phyloP scores from a whole-genome alignment of 2,329 filamentous ascomycete genomes.

The Beauveria pseudobassiana region DNA sequence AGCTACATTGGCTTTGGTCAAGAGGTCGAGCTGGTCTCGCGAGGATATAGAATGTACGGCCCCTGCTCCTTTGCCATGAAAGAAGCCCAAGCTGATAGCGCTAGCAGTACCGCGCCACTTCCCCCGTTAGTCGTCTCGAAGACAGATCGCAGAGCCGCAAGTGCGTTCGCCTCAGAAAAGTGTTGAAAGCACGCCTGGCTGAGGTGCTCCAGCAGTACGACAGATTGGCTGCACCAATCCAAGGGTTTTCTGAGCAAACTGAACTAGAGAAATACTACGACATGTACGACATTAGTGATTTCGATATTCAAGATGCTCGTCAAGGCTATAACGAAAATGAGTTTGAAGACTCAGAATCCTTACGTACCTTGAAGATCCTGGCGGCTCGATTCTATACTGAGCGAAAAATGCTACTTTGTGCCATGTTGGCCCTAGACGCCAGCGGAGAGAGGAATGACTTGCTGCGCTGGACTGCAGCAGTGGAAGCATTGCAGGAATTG shows the following conservation, averaged over 20 bases:
- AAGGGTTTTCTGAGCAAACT: slow-evolving; percentile 66
- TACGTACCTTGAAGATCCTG: slow-evolving; percentile 73
- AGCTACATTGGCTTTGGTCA: slow-evolving; percentile 78
- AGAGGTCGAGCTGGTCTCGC: slow-evolving; percentile 90
- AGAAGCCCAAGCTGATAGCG: slow-evolving; percentile 15
- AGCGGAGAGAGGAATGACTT: slow-evolving; percentile 72
- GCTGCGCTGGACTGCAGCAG: slow-evolving; percentile 67
- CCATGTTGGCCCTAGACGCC: slow-evolving; percentile 79
- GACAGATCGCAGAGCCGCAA: slow-evolving; percentile 71
- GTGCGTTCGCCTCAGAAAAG: slow-evolving; percentile 71
- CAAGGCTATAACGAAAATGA: slow-evolving; percentile 57
- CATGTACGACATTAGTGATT: slow-evolving; percentile 71
- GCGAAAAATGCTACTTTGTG: slow-evolving; percentile 80
- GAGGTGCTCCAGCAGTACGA: slow-evolving; percentile 66
- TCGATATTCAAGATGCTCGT: slow-evolving; percentile 65
- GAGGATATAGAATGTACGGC: slow-evolving; percentile 71
- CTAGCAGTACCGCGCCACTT: slow-evolving; percentile 68
- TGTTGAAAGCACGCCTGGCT: slow-evolving; percentile 62
- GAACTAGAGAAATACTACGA: slow-evolving; percentile 91
- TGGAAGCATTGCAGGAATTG: slow-evolving; percentile 64
- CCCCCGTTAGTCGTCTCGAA: slow-evolving; percentile 92
- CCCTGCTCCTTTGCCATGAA: slow-evolving; percentile 23
- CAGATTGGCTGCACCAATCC: slow-evolving; percentile 60
- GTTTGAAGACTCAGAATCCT: slow-evolving; percentile 68
- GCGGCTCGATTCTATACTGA: slow-evolving; percentile 74